Conservation (phyloP, 768 basidiomycete genomes). For the Galerina marginata region DNA sequence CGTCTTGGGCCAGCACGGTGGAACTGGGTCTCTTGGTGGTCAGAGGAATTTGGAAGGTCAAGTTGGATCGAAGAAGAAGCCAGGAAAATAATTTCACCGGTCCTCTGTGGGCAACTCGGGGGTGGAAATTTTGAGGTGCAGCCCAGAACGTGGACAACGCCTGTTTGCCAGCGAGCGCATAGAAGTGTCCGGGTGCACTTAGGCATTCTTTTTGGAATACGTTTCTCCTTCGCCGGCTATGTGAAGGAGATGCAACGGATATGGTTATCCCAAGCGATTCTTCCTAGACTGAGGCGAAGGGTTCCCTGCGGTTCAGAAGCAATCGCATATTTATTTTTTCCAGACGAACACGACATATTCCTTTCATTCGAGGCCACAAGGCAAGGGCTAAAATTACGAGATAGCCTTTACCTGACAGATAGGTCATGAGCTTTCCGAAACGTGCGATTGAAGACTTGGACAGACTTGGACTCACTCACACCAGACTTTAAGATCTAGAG, state of each 20-base stretch:
- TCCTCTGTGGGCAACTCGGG: too few relatives aligned
- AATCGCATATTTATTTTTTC: conserved; percentile 10
- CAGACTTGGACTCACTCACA: not conserved
- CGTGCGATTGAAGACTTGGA: not conserved
- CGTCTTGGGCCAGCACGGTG: too few relatives aligned
- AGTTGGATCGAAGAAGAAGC: too few relatives aligned
- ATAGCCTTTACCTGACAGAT: conserved; percentile 12
- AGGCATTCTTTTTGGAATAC: too few relatives aligned
- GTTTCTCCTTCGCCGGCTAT: not conserved
- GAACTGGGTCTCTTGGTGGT: too few relatives aligned
- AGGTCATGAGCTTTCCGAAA: conserved; percentile 7
- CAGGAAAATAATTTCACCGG: too few relatives aligned
- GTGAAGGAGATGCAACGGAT: not conserved
- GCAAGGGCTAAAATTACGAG: conserved; percentile 5
- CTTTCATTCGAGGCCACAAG: conserved; percentile 10
- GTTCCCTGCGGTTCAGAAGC: conserved; percentile 14
- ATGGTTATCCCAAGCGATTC: conserved; percentile 4
- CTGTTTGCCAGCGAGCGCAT: too few relatives aligned
- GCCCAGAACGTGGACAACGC: too few relatives aligned
- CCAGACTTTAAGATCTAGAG: conserved; percentile 10
- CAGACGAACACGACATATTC: conserved; percentile 9
- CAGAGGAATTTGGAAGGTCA: too few relatives aligned
- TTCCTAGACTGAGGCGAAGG: not conserved
- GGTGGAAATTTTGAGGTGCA: too few relatives aligned
- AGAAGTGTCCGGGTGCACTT: too few relatives aligned